phyloP scores from a whole-genome alignment of 345 rosid species.

The Nephelium lappaceum region DNA sequence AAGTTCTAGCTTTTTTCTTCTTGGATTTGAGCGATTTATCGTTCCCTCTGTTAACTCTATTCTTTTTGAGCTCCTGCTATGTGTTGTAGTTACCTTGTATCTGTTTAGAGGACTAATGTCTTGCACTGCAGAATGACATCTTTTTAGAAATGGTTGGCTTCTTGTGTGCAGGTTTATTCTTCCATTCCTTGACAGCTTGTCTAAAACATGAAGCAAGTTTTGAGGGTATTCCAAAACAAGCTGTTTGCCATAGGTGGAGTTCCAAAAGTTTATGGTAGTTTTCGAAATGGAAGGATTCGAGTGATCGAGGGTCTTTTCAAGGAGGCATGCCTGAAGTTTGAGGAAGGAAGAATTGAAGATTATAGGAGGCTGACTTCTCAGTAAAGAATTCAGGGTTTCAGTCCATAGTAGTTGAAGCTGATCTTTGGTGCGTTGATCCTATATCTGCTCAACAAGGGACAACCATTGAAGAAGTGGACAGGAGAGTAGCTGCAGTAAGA shows the following conservation, averaged over 20 bases:
- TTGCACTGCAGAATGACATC: slow-evolving; percentile 17
- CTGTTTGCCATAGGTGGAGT: slow-evolving; percentile 47
- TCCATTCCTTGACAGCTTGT: slow-evolving; percentile 51
- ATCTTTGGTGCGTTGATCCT: slow-evolving; percentile 29
- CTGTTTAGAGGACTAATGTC: slow-evolving; percentile 16
- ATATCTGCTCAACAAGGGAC: slow-evolving; percentile 27
- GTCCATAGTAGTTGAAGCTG: slow-evolving; percentile 45
- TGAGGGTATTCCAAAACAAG: slow-evolving; percentile 47
- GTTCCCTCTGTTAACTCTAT: slow-evolving; percentile 28
- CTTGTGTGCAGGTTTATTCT: slow-evolving; percentile 41
- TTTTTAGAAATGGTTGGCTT: slow-evolving; percentile 29
- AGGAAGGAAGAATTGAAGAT: slow-evolving; percentile 47
- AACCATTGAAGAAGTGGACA: slow-evolving; percentile 44
- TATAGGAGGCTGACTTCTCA: slow-evolving; percentile 46
- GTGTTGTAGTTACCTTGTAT: slow-evolving; percentile 39
- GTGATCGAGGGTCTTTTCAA: slow-evolving; percentile 51
- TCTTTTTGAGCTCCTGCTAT: slow-evolving; percentile 44
- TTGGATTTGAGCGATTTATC: slow-evolving; percentile 10
- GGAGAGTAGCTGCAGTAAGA: slow-evolving; percentile 39
- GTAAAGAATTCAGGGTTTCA: slow-evolving; percentile 42
- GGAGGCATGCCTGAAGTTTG: slow-evolving; percentile 47
- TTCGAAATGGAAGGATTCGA: slow-evolving; percentile 38
- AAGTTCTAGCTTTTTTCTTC: slow-evolving; percentile 43
- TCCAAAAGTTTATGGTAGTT: slow-evolving; percentile 48
- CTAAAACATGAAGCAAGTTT: slow-evolving; percentile 44